These are phyloP conservation scores for Phlegmacium glaucopus DNA, from an alignment of 768 basidiomycete genomes.

Conservation along the genomic window DNA sequence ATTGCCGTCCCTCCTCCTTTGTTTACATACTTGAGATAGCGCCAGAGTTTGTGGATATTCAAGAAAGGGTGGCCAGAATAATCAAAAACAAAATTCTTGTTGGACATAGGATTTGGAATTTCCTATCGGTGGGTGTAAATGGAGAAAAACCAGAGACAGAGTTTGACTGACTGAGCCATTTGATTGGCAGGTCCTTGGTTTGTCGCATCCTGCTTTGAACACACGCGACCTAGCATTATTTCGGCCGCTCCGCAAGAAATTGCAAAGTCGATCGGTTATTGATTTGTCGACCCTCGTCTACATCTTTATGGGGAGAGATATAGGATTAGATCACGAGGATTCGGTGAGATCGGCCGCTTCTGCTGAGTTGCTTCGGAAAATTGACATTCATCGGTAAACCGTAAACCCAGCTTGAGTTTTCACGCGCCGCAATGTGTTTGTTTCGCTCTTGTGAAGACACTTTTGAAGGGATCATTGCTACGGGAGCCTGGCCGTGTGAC, in stretches of 20 bases:
- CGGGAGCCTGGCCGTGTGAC: conserved; percentile 51
- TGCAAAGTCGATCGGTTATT: conserved; percentile 33
- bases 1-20: not conserved
- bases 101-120: conserved; percentile 54
- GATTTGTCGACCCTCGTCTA: conserved; percentile 40
- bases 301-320: conserved; percentile 41
- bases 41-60: conserved; percentile 47
- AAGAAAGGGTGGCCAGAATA: conserved; percentile 37
- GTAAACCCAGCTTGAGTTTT: conserved; percentile 41
- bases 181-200: conserved; percentile 41
- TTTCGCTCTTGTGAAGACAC: conserved; percentile 48
- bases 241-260: conserved; percentile 43
- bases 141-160: not conserved
- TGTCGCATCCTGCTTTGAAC: conserved; percentile 47
- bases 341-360: conserved; percentile 35
- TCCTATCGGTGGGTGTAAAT: conserved; percentile 41
- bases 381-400: conserved; percentile 4
- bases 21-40: conserved; percentile 26
- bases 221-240: conserved; percentile 56
- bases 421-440: conserved; percentile 48
- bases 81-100: conserved; percentile 47
- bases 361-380: not conserved
- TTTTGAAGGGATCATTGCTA: conserved; percentile 42
- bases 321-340: conserved; percentile 41
- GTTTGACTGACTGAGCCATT: not conserved